These are phyloP conservation scores for Acorus calamus DNA, from an alignment of 106 monocot genomes.

Conservation along the genomic window DNA sequence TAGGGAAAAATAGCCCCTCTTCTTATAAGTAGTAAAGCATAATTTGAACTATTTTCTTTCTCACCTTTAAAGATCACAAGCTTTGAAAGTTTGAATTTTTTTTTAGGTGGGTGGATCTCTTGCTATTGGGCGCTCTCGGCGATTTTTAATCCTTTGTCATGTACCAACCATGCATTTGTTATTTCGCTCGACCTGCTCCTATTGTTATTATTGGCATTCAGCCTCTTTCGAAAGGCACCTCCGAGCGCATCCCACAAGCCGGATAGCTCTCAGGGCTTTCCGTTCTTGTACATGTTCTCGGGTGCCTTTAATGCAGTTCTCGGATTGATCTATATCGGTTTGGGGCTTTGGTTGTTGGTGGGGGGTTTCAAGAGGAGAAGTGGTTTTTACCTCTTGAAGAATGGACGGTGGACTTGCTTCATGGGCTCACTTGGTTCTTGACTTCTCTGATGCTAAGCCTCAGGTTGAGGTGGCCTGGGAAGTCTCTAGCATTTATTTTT, in stretches of 20 bases:
- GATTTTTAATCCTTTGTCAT: slow-evolving; percentile 19
- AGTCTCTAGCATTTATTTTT: slow-evolving; percentile 19
- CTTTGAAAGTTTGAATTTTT: no score
- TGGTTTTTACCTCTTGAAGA: slow-evolving; percentile 14
- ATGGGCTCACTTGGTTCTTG: slow-evolving; percentile 35
- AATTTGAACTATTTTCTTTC: no score
- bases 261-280: slow-evolving; percentile 7
- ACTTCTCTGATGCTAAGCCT: slow-evolving; percentile 7
- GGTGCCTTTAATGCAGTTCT: slow-evolving; percentile 23
- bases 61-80: no score
- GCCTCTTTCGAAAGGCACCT: slow-evolving; percentile 9
- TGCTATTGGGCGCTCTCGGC: not conserved
- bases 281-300: slow-evolving; percentile 13
- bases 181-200: slow-evolving; percentile 23
- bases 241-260: not conserved
- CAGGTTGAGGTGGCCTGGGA: slow-evolving; percentile 1
- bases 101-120: no score
- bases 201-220: slow-evolving; percentile 17
- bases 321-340: slow-evolving; percentile 37
- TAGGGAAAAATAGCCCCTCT: no score
- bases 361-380: slow-evolving; percentile 10
- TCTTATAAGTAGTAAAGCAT: no score
- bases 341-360: slow-evolving; percentile 30
- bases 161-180: slow-evolving; percentile 34
- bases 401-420: slow-evolving; percentile 38